Percentiles rank a stretch among this genome's conserved stretches.
Conservation (phyloP, 495 filamentous ascomycete genomes). For the Friedmanniomyces simplex region DNA sequence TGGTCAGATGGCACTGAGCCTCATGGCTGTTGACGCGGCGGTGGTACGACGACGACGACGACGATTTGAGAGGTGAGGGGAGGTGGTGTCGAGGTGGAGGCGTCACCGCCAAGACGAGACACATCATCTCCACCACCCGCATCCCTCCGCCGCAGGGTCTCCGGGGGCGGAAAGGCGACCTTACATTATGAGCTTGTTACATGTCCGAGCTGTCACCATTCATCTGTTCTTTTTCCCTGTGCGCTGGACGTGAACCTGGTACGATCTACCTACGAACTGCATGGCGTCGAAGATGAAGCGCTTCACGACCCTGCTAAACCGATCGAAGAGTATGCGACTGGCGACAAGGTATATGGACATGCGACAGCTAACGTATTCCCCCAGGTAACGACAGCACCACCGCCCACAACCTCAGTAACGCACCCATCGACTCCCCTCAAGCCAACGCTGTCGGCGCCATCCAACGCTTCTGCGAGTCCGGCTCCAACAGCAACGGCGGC, state of each 20-base stretch:
- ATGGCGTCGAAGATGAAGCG: constrained; percentile 11
- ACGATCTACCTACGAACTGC: background rate
- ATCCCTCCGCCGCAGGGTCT: background rate
- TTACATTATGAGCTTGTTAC: too few relatives aligned
- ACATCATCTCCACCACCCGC: background rate
- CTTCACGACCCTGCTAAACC: constrained; percentile 12
- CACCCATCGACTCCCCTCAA: constrained; percentile 42
- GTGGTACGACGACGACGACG: too few relatives aligned
- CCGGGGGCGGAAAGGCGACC: too few relatives aligned
- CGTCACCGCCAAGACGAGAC: background rate
- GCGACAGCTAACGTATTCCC: background rate
- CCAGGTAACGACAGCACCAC: background rate
- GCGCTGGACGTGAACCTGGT: too few relatives aligned
- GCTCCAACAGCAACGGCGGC: constrained; percentile 54
- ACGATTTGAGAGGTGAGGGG: background rate
- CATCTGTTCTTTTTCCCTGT: too few relatives aligned
- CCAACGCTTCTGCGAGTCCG: constrained; percentile 69
- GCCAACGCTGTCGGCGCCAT: constrained; percentile 47
- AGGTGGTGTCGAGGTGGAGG: background rate
- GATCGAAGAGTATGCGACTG: constrained; percentile 7
- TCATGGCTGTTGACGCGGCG: too few relatives aligned
- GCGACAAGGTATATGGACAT: background rate
- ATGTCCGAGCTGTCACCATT: too few relatives aligned
- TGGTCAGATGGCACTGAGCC: too few relatives aligned
- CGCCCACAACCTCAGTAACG: constrained; percentile 3